These are phyloP conservation scores for Berberis thunbergii DNA, from an alignment of 164 flowering plant species.

Conservation along the genomic window DNA sequence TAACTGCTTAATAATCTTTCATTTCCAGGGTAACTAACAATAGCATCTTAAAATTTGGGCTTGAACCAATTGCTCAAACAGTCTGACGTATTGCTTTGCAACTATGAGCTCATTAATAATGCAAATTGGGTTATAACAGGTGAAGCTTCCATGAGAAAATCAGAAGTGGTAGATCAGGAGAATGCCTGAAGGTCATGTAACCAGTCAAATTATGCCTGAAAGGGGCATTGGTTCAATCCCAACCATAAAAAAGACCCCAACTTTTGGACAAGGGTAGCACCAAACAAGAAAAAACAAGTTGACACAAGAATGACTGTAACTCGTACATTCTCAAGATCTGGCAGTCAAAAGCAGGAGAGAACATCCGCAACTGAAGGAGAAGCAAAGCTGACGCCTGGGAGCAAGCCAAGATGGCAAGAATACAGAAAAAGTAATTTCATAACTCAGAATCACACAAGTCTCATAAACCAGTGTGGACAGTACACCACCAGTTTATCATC, in stretches of 20 bases:
- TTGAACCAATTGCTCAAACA: no score
- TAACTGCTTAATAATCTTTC: not conserved
- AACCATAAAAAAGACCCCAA: conserved; percentile 20
- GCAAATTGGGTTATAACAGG: conserved; percentile 16
- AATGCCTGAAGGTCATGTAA: conserved; percentile 11
- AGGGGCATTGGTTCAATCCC: conserved; percentile 11
- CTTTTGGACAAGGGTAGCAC: conserved; percentile 8
- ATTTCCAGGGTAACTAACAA: conserved; percentile 8
- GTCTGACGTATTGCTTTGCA: no score
- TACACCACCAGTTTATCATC: no score
- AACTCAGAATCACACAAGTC: not conserved
- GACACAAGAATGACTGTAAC: conserved; percentile 4
- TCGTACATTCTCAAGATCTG: conserved; percentile 8
- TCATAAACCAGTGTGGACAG: no score
- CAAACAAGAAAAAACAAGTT: conserved; percentile 2
- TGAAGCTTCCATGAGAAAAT: conserved; percentile 21
- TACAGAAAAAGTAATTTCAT: conserved; percentile 33
- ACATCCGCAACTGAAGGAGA: conserved; percentile 8
- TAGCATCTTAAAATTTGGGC: not conserved
- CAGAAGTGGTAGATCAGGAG: conserved; percentile 16
- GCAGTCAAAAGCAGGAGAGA: conserved; percentile 5
- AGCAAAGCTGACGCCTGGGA: conserved; percentile 58
- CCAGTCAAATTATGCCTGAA: conserved; percentile 16
- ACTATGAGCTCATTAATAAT: no score
- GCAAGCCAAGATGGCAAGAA: conserved; percentile 36